Evolutionary conservation across 768 basidiomycete species (phyloP), one percentile per base, ranked within the genome.

Genomic region (Xanthoconium purpureum): DNA sequence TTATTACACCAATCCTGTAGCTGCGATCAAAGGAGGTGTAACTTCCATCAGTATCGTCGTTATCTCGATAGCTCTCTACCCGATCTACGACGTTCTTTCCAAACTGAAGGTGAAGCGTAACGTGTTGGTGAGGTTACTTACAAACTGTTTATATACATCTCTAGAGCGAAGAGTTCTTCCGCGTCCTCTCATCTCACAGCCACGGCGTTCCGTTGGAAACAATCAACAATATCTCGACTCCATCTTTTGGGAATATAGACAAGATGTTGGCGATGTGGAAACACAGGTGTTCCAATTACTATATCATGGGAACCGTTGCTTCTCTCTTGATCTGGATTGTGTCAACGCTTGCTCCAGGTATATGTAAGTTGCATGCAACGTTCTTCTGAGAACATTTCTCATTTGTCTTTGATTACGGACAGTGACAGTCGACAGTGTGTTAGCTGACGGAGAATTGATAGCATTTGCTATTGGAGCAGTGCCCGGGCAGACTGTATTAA

Each of bases 161-260:
- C 18, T 37, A 68, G 66, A 64, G 65, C 29, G 67, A 68, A 55
- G 67, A 68, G 38, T 71, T 72, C n/a, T 71, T 71, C 44, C 64
- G 69, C 12, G 45, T 28, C 11, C 35, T 71, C 10, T 43, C 58
- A 17, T 50, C 50, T 5, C 61, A 42, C 2, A 47, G 17, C 10
- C 37, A 58, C 2, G 69, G 71, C 32, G 55, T 71, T 30, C 71
- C 61, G 5, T 39, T 71, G 45, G 57, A 61, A 28, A 58, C 56
- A 1, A 35, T 71, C 43, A 65, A 71, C 35, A 28, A 50, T 28
- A 61, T 66, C 14, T 70, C 68, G 12, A 62, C 24, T 32, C 64
- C 66, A 5, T 50, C 69, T 2, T 70, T 64, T 24, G 66, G 68
- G 18, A 14, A 39, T 3, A 13, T 56, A 6, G 57, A 64, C 13